A percentile compares a stretch with the other conserved stretches of the same genome.
These are phyloP conservation scores for Thamnidium elegans DNA, from an alignment of 192 early-diverging fungal species.

Conservation along the genomic window DNA sequence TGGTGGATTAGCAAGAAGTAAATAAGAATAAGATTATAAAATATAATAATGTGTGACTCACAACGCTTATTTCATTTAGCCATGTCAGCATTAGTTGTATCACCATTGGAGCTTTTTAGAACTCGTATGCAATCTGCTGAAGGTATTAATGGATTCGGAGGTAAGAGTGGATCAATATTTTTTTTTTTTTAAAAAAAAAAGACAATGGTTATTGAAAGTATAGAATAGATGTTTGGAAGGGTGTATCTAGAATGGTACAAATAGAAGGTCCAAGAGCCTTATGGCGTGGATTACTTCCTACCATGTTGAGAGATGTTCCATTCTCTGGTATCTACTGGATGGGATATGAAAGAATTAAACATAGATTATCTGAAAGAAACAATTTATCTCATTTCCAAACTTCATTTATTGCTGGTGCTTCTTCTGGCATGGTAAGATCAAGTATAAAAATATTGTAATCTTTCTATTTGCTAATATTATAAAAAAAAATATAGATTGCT, in stretches of 20 bases:
- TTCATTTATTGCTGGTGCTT: slow-evolving; percentile 80
- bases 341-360: slow-evolving; percentile 77
- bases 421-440: slow-evolving; percentile 70
- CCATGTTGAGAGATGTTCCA: slow-evolving; percentile 93
- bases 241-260: slow-evolving; percentile 60
- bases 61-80: slow-evolving; percentile 41
- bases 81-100: slow-evolving; percentile 71
- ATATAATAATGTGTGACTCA: background rate
- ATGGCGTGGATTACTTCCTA: slow-evolving; percentile 86
- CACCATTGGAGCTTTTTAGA: slow-evolving; percentile 88
- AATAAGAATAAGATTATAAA: slow-evolving; percentile 6
- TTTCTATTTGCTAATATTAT: background rate
- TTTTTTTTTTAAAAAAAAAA: background rate
- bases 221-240: slow-evolving; percentile 44
- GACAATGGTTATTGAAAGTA: background rate
- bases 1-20: slow-evolving; percentile 77
- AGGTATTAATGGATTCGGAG: slow-evolving; percentile 55
- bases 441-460: background rate
- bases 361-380: slow-evolving; percentile 28
- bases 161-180: slow-evolving; percentile 7
- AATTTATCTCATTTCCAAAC: slow-evolving; percentile 56
- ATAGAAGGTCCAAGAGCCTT: slow-evolving; percentile 59
- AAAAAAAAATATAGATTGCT: slow-evolving; percentile 65
- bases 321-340: slow-evolving; percentile 97
- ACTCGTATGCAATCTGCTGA: slow-evolving; percentile 85